phyloP scores from a whole-genome alignment of 169 alveolate species.

The Plasmodium gonderi region DNA sequence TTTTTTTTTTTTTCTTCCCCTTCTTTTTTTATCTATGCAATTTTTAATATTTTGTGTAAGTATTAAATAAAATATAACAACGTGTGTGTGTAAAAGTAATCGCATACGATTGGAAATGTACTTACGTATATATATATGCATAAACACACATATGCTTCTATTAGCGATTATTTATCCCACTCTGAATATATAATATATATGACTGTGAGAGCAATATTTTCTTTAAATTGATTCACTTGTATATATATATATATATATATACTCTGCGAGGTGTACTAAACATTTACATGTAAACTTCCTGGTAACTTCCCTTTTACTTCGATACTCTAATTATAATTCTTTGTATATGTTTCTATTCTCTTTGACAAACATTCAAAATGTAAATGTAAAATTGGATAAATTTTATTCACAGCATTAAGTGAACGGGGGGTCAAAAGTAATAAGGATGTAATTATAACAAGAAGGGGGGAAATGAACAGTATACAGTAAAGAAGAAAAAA shows the following conservation, averaged over 20 bases:
- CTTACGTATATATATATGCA: constrained; percentile 14
- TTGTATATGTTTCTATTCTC: not conserved
- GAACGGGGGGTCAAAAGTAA: not conserved
- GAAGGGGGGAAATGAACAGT: not conserved
- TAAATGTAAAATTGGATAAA: not conserved
- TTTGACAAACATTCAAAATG: constrained; percentile 35
- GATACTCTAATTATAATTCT: not conserved
- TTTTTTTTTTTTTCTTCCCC: not conserved
- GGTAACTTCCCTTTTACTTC: constrained; percentile 2
- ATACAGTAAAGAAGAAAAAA: not conserved
- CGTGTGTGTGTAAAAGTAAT: not conserved
- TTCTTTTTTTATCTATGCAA: not conserved
- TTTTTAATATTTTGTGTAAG: not conserved
- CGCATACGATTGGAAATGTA: not conserved
- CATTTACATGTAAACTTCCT: constrained; percentile 1
- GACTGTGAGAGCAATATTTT: not conserved
- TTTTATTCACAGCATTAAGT: not conserved
- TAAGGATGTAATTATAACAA: not conserved
- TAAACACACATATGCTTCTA: not conserved
- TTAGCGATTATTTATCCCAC: not conserved
- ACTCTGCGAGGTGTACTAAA: constrained; percentile 12
- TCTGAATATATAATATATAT: constrained; percentile 3
- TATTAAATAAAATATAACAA: not conserved
- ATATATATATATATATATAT: constrained; percentile 3
- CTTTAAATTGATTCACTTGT: constrained; percentile 16